These are phyloP conservation scores for Geotrichum restrictum DNA, from an alignment of 1,139 yeast species.

Conservation along the genomic window DNA sequence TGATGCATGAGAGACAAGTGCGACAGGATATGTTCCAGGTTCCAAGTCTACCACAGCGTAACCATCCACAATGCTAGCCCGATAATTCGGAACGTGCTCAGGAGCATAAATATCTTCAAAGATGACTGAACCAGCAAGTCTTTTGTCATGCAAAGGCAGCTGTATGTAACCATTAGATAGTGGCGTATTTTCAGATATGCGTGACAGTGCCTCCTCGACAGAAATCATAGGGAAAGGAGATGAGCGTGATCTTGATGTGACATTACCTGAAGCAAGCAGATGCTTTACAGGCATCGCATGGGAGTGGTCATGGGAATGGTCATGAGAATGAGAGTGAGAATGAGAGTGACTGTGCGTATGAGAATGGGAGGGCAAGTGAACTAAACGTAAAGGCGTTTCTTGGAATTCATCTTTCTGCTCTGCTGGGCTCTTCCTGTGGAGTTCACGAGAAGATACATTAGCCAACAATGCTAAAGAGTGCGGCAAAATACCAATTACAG, in stretches of 20 bases:
- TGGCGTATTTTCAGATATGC: conserved; percentile 25
- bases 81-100: conserved; percentile 44
- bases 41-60: conserved; percentile 49
- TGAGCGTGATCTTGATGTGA: conserved; percentile 42
- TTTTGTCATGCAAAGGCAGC: not conserved
- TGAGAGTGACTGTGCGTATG: conserved; percentile 27
- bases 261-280: conserved; percentile 21
- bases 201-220: conserved; percentile 40
- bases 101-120: conserved; percentile 43
- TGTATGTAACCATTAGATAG: not conserved
- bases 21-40: conserved; percentile 44
- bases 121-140: conserved; percentile 39
- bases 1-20: conserved; percentile 44
- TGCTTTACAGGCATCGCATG: conserved; percentile 11
- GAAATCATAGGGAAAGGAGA: conserved; percentile 49
- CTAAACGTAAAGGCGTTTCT: conserved; percentile 19
- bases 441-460: conserved; percentile 38
- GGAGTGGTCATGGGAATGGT: conserved; percentile 23
- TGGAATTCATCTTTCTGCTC: not conserved
- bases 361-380: conserved; percentile 23
- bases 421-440: conserved; percentile 35
- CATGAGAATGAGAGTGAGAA: conserved; percentile 24
- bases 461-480: conserved; percentile 44
- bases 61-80: conserved; percentile 53
- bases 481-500: conserved; percentile 39